These are phyloP conservation scores for Tuber umbilicatum DNA, from an alignment of 495 filamentous ascomycete species.

Conservation along the genomic window DNA sequence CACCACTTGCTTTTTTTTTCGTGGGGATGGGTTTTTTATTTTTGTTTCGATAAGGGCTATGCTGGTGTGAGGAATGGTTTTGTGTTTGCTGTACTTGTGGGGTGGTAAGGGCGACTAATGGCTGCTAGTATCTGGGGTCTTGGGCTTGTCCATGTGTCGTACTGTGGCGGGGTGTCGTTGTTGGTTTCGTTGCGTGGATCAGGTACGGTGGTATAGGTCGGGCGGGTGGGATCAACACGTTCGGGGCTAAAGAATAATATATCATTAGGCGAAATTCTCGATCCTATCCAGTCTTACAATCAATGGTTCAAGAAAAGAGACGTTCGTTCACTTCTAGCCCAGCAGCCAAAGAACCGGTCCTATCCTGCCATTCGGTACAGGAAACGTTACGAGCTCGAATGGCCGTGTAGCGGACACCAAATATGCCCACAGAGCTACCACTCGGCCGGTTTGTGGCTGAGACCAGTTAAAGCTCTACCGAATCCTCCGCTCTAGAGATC, in stretches of 20 bases:
- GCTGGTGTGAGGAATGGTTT: neutral
- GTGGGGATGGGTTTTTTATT: neutral
- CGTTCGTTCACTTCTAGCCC: neutral
- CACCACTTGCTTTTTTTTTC: neutral
- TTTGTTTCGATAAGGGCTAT: neutral
- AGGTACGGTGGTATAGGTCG: too few relatives aligned
- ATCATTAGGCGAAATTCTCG: neutral
- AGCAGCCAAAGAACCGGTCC: neutral
- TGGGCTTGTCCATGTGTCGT: neutral
- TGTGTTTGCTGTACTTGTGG: neutral
- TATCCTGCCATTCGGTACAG: neutral
- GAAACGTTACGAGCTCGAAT: neutral
- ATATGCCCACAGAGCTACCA: neutral
- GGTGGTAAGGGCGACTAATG: neutral
- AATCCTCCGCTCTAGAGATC: neutral
- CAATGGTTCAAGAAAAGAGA: neutral
- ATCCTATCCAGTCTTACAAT: neutral
- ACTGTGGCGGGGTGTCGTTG: neutral
- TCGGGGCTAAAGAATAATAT: neutral
- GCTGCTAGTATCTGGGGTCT: neutral
- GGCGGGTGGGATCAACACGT: neutral
- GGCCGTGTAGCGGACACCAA: neutral
- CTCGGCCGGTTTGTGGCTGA: neutral
- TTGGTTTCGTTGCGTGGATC: neutral
- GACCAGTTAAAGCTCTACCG: neutral